Conservation (phyloP, 2,329 filamentous ascomycete species). For the Alternaria hordeiaustralica region DNA sequence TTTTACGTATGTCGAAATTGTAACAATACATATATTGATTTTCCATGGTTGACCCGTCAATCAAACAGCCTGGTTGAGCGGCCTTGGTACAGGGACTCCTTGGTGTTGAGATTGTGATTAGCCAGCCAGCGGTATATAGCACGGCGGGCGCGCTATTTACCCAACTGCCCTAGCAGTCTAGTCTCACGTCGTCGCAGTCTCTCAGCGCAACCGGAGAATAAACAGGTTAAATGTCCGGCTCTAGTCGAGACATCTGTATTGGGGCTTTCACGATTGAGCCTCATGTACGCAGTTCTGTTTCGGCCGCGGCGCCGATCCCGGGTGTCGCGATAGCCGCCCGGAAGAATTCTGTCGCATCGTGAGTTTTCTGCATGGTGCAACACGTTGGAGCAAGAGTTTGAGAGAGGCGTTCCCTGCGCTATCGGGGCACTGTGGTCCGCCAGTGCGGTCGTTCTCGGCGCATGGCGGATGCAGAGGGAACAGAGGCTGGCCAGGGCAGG, state of each 20-base stretch:
- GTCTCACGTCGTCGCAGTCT: constrained; percentile 9
- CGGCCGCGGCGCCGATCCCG: constrained; percentile 36
- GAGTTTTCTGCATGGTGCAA: background rate
- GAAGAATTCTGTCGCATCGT: constrained; percentile 27
- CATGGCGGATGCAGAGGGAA: constrained; percentile 3
- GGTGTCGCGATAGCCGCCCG: constrained; percentile 24
- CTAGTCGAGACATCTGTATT: constrained; percentile 5
- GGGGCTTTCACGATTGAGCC: constrained; percentile 21
- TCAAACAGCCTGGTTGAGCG: background rate
- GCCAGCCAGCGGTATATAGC: background rate
- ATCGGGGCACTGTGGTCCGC: constrained; percentile 8
- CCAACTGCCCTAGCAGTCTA: constrained; percentile 13
- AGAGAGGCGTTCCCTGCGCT: background rate
- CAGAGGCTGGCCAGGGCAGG: constrained; percentile 3
- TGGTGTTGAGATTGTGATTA: background rate
- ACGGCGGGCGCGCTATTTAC: constrained; percentile 3
- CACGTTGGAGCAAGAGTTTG: constrained; percentile 5
- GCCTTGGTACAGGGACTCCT: constrained; percentile 2
- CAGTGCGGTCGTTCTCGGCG: constrained; percentile 14
- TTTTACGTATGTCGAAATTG: background rate
- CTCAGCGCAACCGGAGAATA: constrained; percentile 18
- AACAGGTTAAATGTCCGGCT: constrained; percentile 27
- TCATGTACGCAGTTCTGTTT: constrained; percentile 23
- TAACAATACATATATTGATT: background rate
- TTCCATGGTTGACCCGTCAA: background rate